Evolutionary conservation across 2,329 filamentous ascomycete species (phyloP), one percentile per base, ranked within the genome.

Genomic region (Incumbomyces delicatus): DNA sequence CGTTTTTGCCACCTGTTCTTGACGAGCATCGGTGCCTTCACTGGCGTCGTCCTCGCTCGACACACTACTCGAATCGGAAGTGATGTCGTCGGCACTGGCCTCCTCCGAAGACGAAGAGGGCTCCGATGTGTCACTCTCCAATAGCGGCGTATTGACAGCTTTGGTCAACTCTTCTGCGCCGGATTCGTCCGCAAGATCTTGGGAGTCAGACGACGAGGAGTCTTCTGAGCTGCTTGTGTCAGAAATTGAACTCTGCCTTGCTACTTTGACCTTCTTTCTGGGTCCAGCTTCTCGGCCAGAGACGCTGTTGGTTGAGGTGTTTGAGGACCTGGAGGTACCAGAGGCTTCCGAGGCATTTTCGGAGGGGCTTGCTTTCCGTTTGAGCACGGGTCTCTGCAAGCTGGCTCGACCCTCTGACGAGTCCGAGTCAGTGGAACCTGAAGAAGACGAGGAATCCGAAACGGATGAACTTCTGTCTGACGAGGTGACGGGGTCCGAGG

Each of bases 331-430:
- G 10, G 61, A 63, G 33, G 63, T 58, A 6, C 50, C 48, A 14
- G 62, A 63, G 8, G 64, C 22, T 27, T 27, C 5, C 4, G 22
- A 27, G 22, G 22, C 8, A 27, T 4, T 5, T 27, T 27, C 70
- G 53, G 62, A 67, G 8, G 65, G 63, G 41, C 65, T 63, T 6
- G 76, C 76, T 66, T 83, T 82, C 48, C 78, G 74, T 65, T 83
- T 82, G 49, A 75, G 59, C 1, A 65, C 8, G 22, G 4, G 22
- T 27, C 22, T 27, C 8, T 27, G 22, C 22, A 65, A 59, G 60
- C 20, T 50, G 47, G 41, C 60, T 58, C 29, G 51, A 43, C 44
- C 50, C 44, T 27, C 29, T 33, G 36, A 27, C 34, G 40, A 48
- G n/a, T 20, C 17, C 16, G 16, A 13, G 33, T 33, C 31, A 12